Evolutionary conservation across 2,329 filamentous ascomycete species (phyloP).

Genomic region (Epicoccum nigrum): DNA sequence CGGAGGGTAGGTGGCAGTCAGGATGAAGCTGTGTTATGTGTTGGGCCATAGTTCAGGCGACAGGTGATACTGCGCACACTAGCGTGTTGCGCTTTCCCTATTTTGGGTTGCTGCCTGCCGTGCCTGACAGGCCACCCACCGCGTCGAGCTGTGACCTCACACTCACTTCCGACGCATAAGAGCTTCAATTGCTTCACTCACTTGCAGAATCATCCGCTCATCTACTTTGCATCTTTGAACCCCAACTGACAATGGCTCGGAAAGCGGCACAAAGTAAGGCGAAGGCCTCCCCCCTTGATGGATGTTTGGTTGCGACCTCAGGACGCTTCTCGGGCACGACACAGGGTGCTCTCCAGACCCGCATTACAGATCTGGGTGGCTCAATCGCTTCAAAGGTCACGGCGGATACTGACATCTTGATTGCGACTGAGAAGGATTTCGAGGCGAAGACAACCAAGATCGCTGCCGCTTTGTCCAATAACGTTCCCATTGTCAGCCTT

Average conservation of each 20-base stretch:
- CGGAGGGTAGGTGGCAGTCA: too few species aligned
- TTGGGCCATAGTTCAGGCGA: constrained; percentile 1
- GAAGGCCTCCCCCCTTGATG: constrained; percentile 51
- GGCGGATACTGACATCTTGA: constrained; percentile 60
- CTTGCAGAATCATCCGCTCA: constrained; percentile 15
- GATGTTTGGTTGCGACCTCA: constrained; percentile 62
- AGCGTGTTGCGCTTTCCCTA: constrained; percentile 10
- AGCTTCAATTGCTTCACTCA: constrained; percentile 2
- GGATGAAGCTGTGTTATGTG: background rate
- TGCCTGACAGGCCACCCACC: constrained; percentile 12
- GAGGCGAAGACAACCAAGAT: constrained; percentile 60
- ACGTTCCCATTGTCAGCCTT: constrained; percentile 62
- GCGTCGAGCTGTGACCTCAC: constrained; percentile 9
- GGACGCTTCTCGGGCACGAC: constrained; percentile 64
- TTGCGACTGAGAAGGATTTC: constrained; percentile 62
- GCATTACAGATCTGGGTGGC: constrained; percentile 59
- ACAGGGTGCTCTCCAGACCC: constrained; percentile 57
- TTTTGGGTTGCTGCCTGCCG: constrained; percentile 13
- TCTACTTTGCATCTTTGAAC: background rate
- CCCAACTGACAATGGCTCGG: constrained; percentile 27
- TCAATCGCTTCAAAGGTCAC: constrained; percentile 56
- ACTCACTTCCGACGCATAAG: constrained; percentile 4
- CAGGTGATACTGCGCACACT: constrained; percentile 15
- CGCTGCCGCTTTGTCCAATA: constrained; percentile 54
- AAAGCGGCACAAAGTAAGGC: constrained; percentile 28